Percentiles rank a stretch among this genome's conserved stretches.
phyloP scores from a whole-genome alignment of 2,329 filamentous ascomycete species.

The Talaromyces sp. region DNA sequence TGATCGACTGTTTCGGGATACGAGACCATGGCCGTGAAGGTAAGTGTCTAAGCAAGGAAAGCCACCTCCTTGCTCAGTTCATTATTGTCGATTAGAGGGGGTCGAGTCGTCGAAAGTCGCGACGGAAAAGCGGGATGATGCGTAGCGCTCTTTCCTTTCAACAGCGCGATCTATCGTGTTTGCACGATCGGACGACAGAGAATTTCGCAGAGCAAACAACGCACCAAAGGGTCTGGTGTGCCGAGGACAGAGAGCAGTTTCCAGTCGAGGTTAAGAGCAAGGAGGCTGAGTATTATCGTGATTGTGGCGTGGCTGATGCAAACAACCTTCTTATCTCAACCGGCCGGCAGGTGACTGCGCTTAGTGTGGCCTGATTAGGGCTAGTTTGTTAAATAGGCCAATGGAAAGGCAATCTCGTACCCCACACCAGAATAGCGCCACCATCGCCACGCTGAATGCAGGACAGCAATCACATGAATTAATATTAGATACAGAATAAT shows the following conservation, averaged over 20 bases:
- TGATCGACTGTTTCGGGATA: constrained; percentile 45
- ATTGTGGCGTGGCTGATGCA: background rate
- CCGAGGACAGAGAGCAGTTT: background rate
- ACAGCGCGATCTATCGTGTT: background rate
- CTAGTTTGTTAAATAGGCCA: background rate
- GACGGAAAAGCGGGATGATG: background rate
- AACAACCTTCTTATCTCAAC: background rate
- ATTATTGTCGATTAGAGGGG: constrained; percentile 6
- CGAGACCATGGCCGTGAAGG: constrained; percentile 30
- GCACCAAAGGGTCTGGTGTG: background rate
- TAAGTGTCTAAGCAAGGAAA: constrained; percentile 9
- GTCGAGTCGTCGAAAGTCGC: background rate
- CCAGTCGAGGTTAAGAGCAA: background rate
- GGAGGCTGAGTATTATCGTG: background rate
- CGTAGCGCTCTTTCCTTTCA: background rate
- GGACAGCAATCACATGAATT: background rate
- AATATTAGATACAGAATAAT: background rate
- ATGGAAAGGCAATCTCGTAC: background rate
- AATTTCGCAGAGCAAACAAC: background rate
- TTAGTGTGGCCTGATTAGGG: background rate
- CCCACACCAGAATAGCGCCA: background rate
- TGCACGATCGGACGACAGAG: background rate
- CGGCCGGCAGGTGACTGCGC: background rate
- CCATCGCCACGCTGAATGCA: background rate
- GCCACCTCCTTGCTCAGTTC: constrained; percentile 8